Base-by-base conservation (phyloP, 371 early-diverging fungal species). In the Circinella umbellata region DNA sequence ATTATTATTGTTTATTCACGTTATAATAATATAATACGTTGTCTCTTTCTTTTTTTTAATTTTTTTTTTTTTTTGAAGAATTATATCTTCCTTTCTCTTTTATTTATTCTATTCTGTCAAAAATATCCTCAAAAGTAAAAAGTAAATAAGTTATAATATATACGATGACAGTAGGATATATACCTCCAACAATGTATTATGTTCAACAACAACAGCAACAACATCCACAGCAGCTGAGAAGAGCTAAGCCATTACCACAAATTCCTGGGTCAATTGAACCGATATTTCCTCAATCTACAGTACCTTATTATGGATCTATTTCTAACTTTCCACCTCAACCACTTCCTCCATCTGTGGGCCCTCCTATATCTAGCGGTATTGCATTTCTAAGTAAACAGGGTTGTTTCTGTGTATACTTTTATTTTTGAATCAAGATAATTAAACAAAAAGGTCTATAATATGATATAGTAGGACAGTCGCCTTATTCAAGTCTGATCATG, bases 171-270 rank as follows among this genome's bases (percentile, higher is more conserved):
- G 39, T 39, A 6, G 39, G 39, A 39, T 55, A 55, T n/a, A 55
- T 55, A 34, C 35, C 57, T 49, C 49, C 5, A 18, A 59, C 34
- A 14, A n/a, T n/a, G n/a, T 46, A 61, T 46, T 61, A 61, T 46
- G 34, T 35, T 18, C 59, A 59, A 14, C 60, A 59, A 4, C 66
- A 51, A 53, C 60, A 59, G 4, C 66, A 51, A 36, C 60, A 66
- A 46, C 51, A 15, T 3, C 57, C 54, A 15, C 66, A 11, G n/a
- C 39, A n/a, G 18, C 48, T n/a, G 20, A 63, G 55, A 15, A n/a
- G 27, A 37, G 47, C 13, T 18, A 69, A 69, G 10, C 69, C 69
- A 7, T 57, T 69, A 18, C 69, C 69, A n/a, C 53, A 69, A 42
- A 63, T 69, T n/a, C 69, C 69, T 5, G 48, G 10, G 9, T 42